Evolutionary conservation across 805 yeast species (phyloP), one percentile per base, ranked within the genome.

Genomic region (Geotrichum ghanense): DNA sequence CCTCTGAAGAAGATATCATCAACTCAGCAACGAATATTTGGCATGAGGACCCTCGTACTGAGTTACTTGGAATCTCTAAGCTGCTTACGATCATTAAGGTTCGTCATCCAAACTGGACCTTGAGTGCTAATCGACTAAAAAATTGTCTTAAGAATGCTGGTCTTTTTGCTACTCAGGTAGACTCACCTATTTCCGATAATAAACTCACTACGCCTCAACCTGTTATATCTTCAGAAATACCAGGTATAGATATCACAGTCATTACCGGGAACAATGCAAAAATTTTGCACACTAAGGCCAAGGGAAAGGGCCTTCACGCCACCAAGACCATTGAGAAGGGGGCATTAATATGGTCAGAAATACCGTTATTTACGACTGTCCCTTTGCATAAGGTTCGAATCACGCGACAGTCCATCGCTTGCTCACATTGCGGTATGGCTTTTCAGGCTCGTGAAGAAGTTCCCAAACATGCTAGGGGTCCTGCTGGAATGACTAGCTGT

Each of bases 371-470:
- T 39, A 73, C 75, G 34, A 66, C 83, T 0, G 85, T 90, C 2
- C 85, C 83, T 2, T 67, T 84, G 51, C 86, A 82, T 14, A 77
- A 79, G 53, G 64, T 78, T 42, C 70, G 74, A 34, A 63, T 83
- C 48, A 75, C 83, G 53, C 68, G 73, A 41, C 58, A 62, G 19
- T 84, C 88, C 0, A 75, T 75, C 53, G 83, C 85, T 2, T 85
- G 95, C 60, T 68, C 85, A 1, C 72, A 74, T 56, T 85, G 95
- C 67, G 86, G 88, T 0, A 71, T 72, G 42, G 64, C 79, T 1
- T 62, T 79, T 34, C 65, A 61, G 34, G 54, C 62, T 9, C 51
- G 60, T 19, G 45, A 62, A 2, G 56, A 59, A 17, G 37, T 31
- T 12, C 19, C 12, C 7, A 31, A 31, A 12, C 44, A 40, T 4